These are phyloP conservation scores for Pseudogymnoascus sp. DNA, from an alignment of 2,329 filamentous ascomycete species.

Conservation along the genomic window DNA sequence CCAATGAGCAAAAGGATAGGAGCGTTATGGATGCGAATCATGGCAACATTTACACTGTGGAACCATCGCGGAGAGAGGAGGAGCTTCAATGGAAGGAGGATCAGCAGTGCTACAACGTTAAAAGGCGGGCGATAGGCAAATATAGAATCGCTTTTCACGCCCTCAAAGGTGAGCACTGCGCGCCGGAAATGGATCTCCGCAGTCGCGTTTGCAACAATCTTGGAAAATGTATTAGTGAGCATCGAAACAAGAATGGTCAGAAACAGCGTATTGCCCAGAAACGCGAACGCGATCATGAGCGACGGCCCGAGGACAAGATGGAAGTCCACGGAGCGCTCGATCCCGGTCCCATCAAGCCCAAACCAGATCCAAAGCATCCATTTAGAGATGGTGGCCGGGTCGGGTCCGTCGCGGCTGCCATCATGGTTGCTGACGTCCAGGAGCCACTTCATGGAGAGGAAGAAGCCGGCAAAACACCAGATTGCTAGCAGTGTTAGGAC, in stretches of 20 bases:
- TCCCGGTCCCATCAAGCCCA: slow-evolving; percentile 57
- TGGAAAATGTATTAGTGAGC: slow-evolving; percentile 75
- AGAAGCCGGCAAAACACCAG: slow-evolving; percentile 78
- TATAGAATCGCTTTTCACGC: slow-evolving; percentile 75
- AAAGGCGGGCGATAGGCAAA: slow-evolving; percentile 78
- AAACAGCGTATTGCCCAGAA: slow-evolving; percentile 79
- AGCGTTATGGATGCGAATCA: slow-evolving; percentile 64
- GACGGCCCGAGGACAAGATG: slow-evolving; percentile 71
- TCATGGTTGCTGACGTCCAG: background rate
- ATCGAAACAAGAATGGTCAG: slow-evolving; percentile 84
- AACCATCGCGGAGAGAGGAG: slow-evolving; percentile 76
- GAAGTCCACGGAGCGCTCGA: slow-evolving; percentile 54
- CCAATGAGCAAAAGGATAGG: slow-evolving; percentile 66
- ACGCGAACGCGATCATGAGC: slow-evolving; percentile 76
- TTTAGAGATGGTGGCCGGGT: slow-evolving; percentile 64
- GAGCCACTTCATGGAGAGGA: slow-evolving; percentile 73
- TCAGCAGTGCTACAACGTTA: slow-evolving; percentile 67
- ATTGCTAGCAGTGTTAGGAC: slow-evolving; percentile 63
- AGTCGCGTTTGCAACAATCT: slow-evolving; percentile 65
- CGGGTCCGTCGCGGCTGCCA: slow-evolving; percentile 49
- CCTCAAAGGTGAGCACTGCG: slow-evolving; percentile 74
- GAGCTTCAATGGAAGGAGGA: slow-evolving; percentile 70
- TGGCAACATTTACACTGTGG: slow-evolving; percentile 78
- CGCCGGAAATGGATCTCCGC: slow-evolving; percentile 79
- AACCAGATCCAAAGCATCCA: slow-evolving; percentile 97